These are phyloP conservation scores for Fusarium bactridioides DNA, from an alignment of 2,329 filamentous ascomycete genomes.

Conservation along the genomic window DNA sequence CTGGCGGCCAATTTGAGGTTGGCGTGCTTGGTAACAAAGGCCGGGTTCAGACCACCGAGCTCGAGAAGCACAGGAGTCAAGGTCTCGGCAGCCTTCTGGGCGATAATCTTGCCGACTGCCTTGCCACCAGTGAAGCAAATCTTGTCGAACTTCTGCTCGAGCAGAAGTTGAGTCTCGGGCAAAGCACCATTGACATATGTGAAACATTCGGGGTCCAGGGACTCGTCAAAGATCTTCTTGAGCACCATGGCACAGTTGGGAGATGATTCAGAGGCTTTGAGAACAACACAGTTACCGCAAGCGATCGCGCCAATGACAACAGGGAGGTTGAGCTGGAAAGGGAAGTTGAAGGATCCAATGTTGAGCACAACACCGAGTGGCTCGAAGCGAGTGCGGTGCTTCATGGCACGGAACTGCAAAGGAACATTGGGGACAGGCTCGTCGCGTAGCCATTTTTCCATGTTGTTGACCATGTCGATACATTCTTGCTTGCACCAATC, in stretches of 20 bases:
- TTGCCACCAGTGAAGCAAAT: constrained; percentile 93
- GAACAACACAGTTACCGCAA: constrained; percentile 85
- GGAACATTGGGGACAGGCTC: constrained; percentile 76
- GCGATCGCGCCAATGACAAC: constrained; percentile 90
- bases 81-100: constrained; percentile 87
- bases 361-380: constrained; percentile 84
- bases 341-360: constrained; percentile 95
- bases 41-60: constrained; percentile 90
- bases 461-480: constrained; percentile 77
- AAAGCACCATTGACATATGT: constrained; percentile 81
- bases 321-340: constrained; percentile 79
- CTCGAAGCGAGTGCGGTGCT: constrained; percentile 82
- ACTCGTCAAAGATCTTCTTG: constrained; percentile 77
- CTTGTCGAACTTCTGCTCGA: constrained; percentile 95
- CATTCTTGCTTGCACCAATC: constrained; percentile 84
- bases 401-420: constrained; percentile 72
- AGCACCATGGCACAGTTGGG: constrained; percentile 80
- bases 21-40: constrained; percentile 86
- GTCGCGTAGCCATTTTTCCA: constrained; percentile 84
- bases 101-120: constrained; percentile 83
- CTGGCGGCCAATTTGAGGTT: constrained; percentile 82
- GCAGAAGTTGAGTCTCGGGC: constrained; percentile 79
- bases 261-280: constrained; percentile 90
- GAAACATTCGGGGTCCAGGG: constrained; percentile 81
- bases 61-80: constrained; percentile 90